Evolutionary conservation across 1,284 basidiomycete genomes (phyloP).

Genomic region (Ceratobasidium sp.): DNA sequence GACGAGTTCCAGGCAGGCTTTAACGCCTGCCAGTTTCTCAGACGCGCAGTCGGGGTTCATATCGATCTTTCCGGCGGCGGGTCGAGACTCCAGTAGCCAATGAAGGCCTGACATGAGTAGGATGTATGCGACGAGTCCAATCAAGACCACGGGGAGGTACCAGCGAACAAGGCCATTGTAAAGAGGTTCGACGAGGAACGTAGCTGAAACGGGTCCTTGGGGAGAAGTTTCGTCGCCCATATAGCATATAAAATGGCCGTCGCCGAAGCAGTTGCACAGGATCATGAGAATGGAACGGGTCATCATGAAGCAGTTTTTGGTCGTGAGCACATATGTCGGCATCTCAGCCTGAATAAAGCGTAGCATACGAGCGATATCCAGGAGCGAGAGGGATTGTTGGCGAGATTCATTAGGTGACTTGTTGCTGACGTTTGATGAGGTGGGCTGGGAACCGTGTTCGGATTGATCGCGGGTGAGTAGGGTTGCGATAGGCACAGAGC

Average conservation of each 20-base stretch:
- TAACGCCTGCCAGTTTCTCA: background rate
- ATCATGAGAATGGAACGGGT: conserved; percentile 37
- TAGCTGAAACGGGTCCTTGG: conserved; percentile 15
- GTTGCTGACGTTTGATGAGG: background rate
- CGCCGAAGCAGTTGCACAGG: conserved; percentile 32
- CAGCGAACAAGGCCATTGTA: conserved; percentile 35
- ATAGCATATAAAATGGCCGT: conserved; percentile 26
- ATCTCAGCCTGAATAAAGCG: conserved; percentile 28
- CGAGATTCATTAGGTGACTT: background rate
- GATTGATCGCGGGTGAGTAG: conserved; percentile 4
- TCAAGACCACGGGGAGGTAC: conserved; percentile 34
- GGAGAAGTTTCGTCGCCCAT: conserved; percentile 16
- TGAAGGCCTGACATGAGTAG: conserved; percentile 25
- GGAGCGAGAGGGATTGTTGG: conserved; percentile 7
- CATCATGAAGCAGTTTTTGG: conserved; percentile 43
- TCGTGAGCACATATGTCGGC: conserved; percentile 33
- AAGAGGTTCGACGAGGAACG: conserved; percentile 24
- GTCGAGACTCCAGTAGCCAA: conserved; percentile 18
- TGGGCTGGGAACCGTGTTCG: background rate
- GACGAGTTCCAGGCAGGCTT: too few relatives aligned
- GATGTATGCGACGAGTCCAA: conserved; percentile 19
- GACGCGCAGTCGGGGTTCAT: background rate
- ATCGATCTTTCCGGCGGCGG: background rate
- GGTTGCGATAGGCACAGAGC: conserved; percentile 17
- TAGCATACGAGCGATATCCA: conserved; percentile 32